Conservation (phyloP, 2,329 filamentous ascomycete genomes). For the Seiridium unicorne region DNA sequence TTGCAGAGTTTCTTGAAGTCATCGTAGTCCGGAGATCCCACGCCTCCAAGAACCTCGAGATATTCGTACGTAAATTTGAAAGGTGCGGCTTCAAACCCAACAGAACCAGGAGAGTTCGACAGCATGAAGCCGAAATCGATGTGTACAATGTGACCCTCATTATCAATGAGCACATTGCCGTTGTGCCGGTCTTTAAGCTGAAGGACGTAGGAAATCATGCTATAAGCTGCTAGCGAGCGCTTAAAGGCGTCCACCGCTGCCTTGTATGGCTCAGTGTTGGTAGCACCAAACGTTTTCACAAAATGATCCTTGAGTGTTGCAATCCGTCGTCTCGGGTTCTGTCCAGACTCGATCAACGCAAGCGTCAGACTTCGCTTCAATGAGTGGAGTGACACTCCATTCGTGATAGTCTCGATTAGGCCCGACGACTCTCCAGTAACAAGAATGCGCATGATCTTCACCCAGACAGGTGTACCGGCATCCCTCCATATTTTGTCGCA, state of each 20-base stretch:
- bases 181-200: slow-evolving; percentile 87
- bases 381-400: slow-evolving; percentile 83
- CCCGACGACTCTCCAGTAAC: slow-evolving; percentile 84
- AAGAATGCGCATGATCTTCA: slow-evolving; percentile 82
- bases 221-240: slow-evolving; percentile 79
- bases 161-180: slow-evolving; percentile 82
- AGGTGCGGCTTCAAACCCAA: slow-evolving; percentile 82
- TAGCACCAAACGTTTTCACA: slow-evolving; percentile 71
- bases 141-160: slow-evolving; percentile 82
- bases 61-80: slow-evolving; percentile 88
- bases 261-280: slow-evolving; percentile 66
- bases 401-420: slow-evolving; percentile 84
- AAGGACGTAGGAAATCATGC: slow-evolving; percentile 78
- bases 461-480: slow-evolving; percentile 76
- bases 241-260: slow-evolving; percentile 77
- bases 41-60: slow-evolving; percentile 76
- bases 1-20: slow-evolving; percentile 80
- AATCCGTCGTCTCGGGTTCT: slow-evolving; percentile 72
- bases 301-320: slow-evolving; percentile 82
- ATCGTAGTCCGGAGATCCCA: slow-evolving; percentile 67
- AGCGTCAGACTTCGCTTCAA: slow-evolving; percentile 80
- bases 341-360: slow-evolving; percentile 68
- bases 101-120: slow-evolving; percentile 79
- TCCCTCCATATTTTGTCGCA: slow-evolving; percentile 82
- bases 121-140: slow-evolving; percentile 92